Conservation (phyloP, 176 grass and related monocot genomes). For the Rhynchospora tenuis region DNA sequence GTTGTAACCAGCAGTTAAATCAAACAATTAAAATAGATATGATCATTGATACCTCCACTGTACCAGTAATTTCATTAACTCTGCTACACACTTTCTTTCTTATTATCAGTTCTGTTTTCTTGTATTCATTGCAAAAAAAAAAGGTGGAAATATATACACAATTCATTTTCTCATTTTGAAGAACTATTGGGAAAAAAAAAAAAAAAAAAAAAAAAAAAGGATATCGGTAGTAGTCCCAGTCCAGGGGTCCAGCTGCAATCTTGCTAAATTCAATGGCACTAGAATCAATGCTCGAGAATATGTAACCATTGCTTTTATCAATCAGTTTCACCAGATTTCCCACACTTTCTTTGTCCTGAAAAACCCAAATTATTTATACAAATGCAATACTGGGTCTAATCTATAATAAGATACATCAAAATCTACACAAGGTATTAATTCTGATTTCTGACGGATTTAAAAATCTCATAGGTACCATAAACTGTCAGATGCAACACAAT, state of each 20-base stretch:
- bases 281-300: conserved; percentile 77
- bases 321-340: conserved; percentile 94
- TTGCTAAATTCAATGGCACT: conserved; percentile 89
- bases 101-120: neutral
- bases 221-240: conserved; percentile 98
- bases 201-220: conserved; percentile 68
- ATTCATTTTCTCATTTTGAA: neutral
- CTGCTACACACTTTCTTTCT: neutral
- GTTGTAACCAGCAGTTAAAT: conserved; percentile 69
- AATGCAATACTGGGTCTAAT: neutral
- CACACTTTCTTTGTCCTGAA: conserved; percentile 90
- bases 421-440: neutral
- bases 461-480: neutral
- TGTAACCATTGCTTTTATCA: conserved; percentile 95
- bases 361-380: conserved; percentile 17
- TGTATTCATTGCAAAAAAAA: neutral
- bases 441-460: neutral
- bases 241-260: conserved; percentile 59
- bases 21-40: conserved; percentile 13
- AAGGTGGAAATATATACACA: neutral
- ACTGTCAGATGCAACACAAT: neutral
- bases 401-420: neutral
- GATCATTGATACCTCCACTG: neutral
- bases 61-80: neutral
- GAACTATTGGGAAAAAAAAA: conserved; percentile 29